Evolutionary conservation across 495 filamentous ascomycete genomes (phyloP), one percentile per base, ranked within the genome.

Genomic region (Rusavskia elegans): DNA sequence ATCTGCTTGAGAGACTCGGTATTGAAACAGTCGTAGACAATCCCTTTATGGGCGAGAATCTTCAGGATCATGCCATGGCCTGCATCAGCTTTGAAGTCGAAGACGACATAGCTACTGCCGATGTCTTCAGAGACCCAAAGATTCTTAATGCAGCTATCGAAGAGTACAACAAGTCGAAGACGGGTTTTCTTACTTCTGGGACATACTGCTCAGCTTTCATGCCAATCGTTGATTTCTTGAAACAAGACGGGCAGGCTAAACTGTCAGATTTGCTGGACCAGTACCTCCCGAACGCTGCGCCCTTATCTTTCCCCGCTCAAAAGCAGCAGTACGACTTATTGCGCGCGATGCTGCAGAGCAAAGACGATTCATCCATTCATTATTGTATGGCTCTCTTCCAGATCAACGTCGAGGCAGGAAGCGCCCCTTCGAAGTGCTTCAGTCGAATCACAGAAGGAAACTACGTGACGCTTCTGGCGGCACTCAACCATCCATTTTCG

Each of bases 1-100:
- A 25, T 0, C 39, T 68, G 25, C 55, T 79, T 23, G 61, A 73
- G 42, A 68, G 71, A 0, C 68, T 73, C 0, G 74, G 79, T 55
- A 56, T 81, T 5, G 63, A 79, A 0, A 70, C 78, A 50, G 53
- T 80, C 1, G 76, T 73, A 3, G 78, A 79, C 0, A 68, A 81
- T 39, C 76, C 74, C 0, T 60, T 66, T 30, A 68, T 77, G 16
- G 75, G 73, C 0, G 63, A 66, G 14, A 75, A 77, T 38, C 53
- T 75, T 13, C 66, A 71, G 40, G 75, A 78, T 13, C 75, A 75
- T 49, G 50, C 50, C 19, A 57, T 59, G 37, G 48, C 56, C 11
- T 49, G 50, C 5, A 11, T 59, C 11, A 45, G 37, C 4, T 53
- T 45, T 29, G 35, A 60, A 57, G 58, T 40, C 49, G 58, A 49